These are phyloP conservation scores for Chlorella sp. DNA, from an alignment of 139 green algal genomes.

Conservation along the genomic window DNA sequence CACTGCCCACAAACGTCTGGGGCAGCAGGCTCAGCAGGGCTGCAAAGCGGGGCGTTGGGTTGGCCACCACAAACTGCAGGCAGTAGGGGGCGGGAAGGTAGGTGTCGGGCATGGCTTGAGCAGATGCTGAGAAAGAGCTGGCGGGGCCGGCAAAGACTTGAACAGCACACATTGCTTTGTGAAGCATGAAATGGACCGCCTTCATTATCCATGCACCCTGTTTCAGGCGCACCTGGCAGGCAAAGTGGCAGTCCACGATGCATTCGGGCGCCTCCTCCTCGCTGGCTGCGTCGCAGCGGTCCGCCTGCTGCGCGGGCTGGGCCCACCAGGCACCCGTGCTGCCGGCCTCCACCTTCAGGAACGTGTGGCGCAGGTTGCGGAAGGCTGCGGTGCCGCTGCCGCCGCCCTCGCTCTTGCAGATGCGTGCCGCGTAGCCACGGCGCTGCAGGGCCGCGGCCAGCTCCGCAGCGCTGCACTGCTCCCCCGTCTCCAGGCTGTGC, in stretches of 20 bases:
- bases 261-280: not conserved
- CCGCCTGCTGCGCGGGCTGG: not conserved
- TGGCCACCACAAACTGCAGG: conserved; percentile 20
- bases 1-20: conserved; percentile 10
- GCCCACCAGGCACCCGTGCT: no score
- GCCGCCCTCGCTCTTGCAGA: not conserved
- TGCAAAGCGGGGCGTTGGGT: not conserved
- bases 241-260: conserved; percentile 4
- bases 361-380: conserved; percentile 16
- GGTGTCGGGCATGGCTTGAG: no score
- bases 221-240: not conserved
- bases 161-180: no score
- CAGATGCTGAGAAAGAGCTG: no score
- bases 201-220: no score
- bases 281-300: not conserved
- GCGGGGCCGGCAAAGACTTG: no score
- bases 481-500: not conserved
- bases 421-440: not conserved
- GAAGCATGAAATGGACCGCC: no score
- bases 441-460: conserved; percentile 1
- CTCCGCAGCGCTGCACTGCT: not conserved
- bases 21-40: conserved; percentile 14
- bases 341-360: not conserved
- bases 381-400: conserved; percentile 1
- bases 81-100: no score